A percentile compares a stretch with the other conserved stretches of the same genome.
Conservation (phyloP, 1,284 basidiomycete genomes). For the Irpex lacteus region DNA sequence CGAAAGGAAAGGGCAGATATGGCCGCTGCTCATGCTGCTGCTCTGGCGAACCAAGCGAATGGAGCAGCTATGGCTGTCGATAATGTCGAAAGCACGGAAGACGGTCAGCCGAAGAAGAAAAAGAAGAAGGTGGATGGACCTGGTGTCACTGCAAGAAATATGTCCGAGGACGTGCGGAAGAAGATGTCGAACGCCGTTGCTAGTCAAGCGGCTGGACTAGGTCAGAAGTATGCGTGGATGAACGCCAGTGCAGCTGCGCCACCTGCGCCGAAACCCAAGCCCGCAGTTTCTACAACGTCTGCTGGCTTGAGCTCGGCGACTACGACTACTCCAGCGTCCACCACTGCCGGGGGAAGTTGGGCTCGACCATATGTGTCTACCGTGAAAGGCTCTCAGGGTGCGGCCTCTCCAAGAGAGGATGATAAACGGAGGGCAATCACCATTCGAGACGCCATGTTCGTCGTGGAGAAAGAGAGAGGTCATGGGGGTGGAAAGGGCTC, state of each 20-base stretch:
- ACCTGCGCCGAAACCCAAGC: conserved; percentile 46
- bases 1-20: conserved; percentile 72
- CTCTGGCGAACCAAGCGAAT: conserved; percentile 53
- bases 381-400: conserved; percentile 32
- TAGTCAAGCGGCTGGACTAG: conserved; percentile 79
- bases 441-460: conserved; percentile 76
- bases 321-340: conserved; percentile 33
- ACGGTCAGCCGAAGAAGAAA: conserved; percentile 71
- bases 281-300: conserved; percentile 29
- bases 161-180: conserved; percentile 86
- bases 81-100: conserved; percentile 39
- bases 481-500: conserved; percentile 76
- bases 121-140: conserved; percentile 76
- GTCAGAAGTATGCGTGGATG: conserved; percentile 83
- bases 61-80: conserved; percentile 31
- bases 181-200: conserved; percentile 87
- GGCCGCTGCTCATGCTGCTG: conserved; percentile 61
- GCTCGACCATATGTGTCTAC: conserved; percentile 64
- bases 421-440: conserved; percentile 55
- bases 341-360: conserved; percentile 40
- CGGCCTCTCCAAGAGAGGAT: conserved; percentile 49
- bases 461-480: conserved; percentile 72
- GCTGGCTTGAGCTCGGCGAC: conserved; percentile 30
- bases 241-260: conserved; percentile 49
- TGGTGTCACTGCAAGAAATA: conserved; percentile 79